Percentiles rank a stretch among this genome's conserved stretches.
These are phyloP conservation scores for Stagonosporopsis tanaceti DNA, from an alignment of 2,329 filamentous ascomycete species.

Conservation along the genomic window DNA sequence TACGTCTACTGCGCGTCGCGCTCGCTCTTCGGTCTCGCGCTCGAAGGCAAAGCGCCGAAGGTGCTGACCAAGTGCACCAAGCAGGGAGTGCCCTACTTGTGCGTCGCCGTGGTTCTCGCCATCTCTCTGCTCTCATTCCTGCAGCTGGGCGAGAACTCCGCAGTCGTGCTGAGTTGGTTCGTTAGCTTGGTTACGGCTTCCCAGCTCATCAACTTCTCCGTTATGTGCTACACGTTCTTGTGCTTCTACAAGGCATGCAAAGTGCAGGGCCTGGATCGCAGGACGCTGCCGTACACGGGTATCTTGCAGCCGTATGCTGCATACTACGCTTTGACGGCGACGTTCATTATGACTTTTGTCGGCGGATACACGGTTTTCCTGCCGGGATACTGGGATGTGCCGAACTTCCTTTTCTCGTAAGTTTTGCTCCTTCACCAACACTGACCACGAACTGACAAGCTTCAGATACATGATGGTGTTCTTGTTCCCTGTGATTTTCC, in stretches of 20 bases:
- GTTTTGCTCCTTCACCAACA: constrained; percentile 32
- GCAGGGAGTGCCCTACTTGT: constrained; percentile 76
- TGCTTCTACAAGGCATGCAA: constrained; percentile 74
- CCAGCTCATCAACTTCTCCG: constrained; percentile 58
- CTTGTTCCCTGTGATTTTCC: constrained; percentile 72
- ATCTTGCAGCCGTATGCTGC: constrained; percentile 75
- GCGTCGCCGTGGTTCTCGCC: constrained; percentile 70
- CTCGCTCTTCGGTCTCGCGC: constrained; percentile 61
- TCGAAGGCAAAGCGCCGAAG: constrained; percentile 62
- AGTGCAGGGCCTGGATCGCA: constrained; percentile 72
- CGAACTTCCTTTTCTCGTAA: constrained; percentile 76
- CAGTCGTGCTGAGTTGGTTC: constrained; percentile 77
- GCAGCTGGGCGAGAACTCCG: constrained; percentile 72
- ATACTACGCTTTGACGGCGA: constrained; percentile 70
- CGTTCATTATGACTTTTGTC: constrained; percentile 75
- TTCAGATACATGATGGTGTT: constrained; percentile 73
- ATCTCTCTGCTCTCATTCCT: constrained; percentile 78
- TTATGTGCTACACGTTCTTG: constrained; percentile 74
- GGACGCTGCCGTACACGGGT: constrained; percentile 74
- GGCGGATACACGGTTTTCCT: constrained; percentile 80
- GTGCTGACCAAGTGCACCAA: constrained; percentile 66
- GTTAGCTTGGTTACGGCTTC: constrained; percentile 77
- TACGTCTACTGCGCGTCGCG: constrained; percentile 65
- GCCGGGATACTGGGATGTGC: constrained; percentile 70
- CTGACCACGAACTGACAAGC: not conserved